These are phyloP conservation scores for Boletus albobrunnescens DNA, from an alignment of 1,284 basidiomycete species.

Conservation along the genomic window DNA sequence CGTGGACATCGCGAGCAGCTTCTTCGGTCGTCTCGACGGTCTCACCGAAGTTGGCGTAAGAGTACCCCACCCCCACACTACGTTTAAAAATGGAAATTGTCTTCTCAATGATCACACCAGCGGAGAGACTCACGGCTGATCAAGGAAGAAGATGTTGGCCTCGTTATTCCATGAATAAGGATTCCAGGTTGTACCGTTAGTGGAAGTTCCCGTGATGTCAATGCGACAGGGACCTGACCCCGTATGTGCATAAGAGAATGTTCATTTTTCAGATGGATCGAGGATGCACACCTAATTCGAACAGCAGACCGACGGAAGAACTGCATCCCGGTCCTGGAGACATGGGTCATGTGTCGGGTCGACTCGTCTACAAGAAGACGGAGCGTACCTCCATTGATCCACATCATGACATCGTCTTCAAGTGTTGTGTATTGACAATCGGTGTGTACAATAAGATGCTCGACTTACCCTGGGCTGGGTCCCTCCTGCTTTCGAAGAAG, in stretches of 20 bases:
- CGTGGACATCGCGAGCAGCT: slow-evolving; percentile 66
- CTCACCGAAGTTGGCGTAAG: slow-evolving; percentile 50
- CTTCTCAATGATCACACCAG: slow-evolving; percentile 17
- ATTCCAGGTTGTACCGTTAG: slow-evolving; percentile 56
- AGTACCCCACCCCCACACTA: slow-evolving; percentile 47
- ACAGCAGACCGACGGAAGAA: slow-evolving; percentile 61
- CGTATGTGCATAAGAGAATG: background rate
- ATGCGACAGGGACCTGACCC: slow-evolving; percentile 53
- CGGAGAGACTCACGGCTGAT: slow-evolving; percentile 59
- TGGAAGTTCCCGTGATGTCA: slow-evolving; percentile 44
- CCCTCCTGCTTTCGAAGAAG: slow-evolving; percentile 75
- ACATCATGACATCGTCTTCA: slow-evolving; percentile 64
- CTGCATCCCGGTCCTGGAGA: slow-evolving; percentile 57
- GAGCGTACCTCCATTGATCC: slow-evolving; percentile 60
- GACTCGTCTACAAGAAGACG: slow-evolving; percentile 9
- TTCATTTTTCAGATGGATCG: background rate
- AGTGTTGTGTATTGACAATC: background rate
- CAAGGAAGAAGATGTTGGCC: slow-evolving; percentile 69
- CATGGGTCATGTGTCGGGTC: background rate
- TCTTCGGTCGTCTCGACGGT: slow-evolving; percentile 63
- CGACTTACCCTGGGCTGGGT: slow-evolving; percentile 50
- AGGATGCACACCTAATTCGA: slow-evolving; percentile 52
- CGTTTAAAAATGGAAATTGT: slow-evolving; percentile 17
- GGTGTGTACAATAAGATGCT: background rate
- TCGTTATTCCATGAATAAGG: slow-evolving; percentile 68